Evolutionary conservation across 192 early-diverging fungal genomes (phyloP), one percentile per base, ranked within the genome.

Genomic region (Phlyctochytrium arcticum): DNA sequence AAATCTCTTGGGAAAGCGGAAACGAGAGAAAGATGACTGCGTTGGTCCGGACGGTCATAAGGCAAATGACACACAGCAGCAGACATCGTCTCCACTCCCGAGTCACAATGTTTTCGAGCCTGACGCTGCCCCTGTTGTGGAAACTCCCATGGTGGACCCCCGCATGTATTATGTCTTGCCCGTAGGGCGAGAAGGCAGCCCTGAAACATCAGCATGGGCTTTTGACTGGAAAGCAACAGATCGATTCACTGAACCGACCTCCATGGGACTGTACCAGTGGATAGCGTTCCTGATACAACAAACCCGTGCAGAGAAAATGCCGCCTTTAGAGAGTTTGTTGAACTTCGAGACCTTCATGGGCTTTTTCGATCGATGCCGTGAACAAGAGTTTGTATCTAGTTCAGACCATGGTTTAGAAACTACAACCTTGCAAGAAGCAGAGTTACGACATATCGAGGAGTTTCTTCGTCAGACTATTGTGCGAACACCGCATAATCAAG

Each of bases 401-500:
- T 19, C 39, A n/a, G 23, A 36, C 17, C 10, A 34, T 48, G n/a
- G 6, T 2, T 10, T 9, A 17, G 64, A 66, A 5, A 19, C n/a
- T 8, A 66, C 64, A 36, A 57, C 64, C 6, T 30, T 17, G 6
- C 60, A 60, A 23, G 9, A n/a, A 23, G 31, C 68, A 3, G 39
- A 57, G 8, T 19, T 65, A 12, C 36, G 4, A 7, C 23, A 69
- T 23, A 30, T 78, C 39, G 62, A 62, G 21, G 19, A 49, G 12
- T 10, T 75, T 48, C 60, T 78, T 6, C 4, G 15, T n/a, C 69
- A 78, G 32, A 51, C 39, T 2, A 33, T 78, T 1, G 56, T 66
- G 1, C 33, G 57, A 30, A 78, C 76, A 3, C 59, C 69, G 29
- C 72, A 75, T 46, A 78, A 75, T 60, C 31, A 59, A 21, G 33